phyloP scores from a whole-genome alignment of 352 stramenopile species.

The Globisporangium sylvaticum region DNA sequence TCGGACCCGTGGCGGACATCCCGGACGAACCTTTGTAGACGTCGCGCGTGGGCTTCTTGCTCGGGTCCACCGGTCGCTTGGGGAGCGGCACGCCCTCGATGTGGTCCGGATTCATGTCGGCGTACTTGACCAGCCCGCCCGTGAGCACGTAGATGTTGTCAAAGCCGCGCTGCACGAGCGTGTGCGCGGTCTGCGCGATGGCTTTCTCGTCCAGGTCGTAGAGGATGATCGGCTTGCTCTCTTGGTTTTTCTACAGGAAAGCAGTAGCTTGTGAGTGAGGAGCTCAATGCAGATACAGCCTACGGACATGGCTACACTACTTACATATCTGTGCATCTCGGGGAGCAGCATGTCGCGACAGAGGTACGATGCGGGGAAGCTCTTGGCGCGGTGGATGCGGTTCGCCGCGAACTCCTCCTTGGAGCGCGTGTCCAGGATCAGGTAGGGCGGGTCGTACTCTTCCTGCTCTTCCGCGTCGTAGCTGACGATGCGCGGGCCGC shows the following conservation, averaged over 20 bases:
- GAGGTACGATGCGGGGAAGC: conserved; percentile 51
- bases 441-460: conserved; percentile 70
- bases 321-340: conserved; percentile 71
- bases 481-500: conserved; percentile 63
- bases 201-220: conserved; percentile 78
- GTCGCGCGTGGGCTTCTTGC: conserved; percentile 51
- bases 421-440: conserved; percentile 64
- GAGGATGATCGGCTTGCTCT: conserved; percentile 69
- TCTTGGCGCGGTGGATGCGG: conserved; percentile 67
- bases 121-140: conserved; percentile 58
- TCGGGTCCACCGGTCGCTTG: conserved; percentile 44
- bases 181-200: conserved; percentile 53
- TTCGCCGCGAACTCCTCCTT: conserved; percentile 71
- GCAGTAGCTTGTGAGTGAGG: not conserved
- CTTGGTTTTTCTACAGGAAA: conserved; percentile 58
- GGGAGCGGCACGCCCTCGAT: conserved; percentile 59
- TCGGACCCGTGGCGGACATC: conserved; percentile 29
- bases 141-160: conserved; percentile 85
- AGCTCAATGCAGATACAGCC: not conserved
- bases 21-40: conserved; percentile 53
- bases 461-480: conserved; percentile 76
- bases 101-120: conserved; percentile 56
- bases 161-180: conserved; percentile 75
- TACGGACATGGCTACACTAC: conserved; percentile 5
- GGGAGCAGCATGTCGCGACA: conserved; percentile 61